Percentiles rank a stretch among this genome's conserved stretches.
These are phyloP conservation scores for Apophysomyces variabilis DNA, from an alignment of 371 early-diverging fungal species.

Conservation along the genomic window DNA sequence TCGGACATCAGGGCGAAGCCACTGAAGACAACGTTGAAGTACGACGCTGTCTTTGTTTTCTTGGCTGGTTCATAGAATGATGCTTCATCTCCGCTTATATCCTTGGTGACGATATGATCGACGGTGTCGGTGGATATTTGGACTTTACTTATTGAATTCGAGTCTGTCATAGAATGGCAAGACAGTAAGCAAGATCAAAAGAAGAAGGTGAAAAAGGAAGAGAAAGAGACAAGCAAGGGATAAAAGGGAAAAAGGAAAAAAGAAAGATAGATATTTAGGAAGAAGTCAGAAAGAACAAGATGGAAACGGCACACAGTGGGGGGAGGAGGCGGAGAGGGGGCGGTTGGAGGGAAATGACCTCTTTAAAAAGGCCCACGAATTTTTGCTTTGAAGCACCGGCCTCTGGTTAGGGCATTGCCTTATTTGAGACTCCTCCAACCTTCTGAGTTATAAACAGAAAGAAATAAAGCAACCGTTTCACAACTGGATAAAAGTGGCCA, in stretches of 20 bases:
- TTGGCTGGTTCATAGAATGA: slow-evolving; percentile 11
- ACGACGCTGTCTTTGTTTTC: slow-evolving; percentile 29
- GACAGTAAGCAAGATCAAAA: background rate
- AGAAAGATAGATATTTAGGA: background rate
- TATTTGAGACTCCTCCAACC: slow-evolving; percentile 10
- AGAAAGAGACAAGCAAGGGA: background rate
- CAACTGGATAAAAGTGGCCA: background rate
- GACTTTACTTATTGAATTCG: background rate
- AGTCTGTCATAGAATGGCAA: background rate
- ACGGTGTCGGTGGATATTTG: background rate
- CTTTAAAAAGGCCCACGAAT: background rate
- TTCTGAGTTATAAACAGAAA: slow-evolving; percentile 10
- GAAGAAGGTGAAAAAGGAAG: slow-evolving; percentile 2
- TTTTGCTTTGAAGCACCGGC: background rate
- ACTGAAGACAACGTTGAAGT: slow-evolving; percentile 46
- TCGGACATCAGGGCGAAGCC: slow-evolving; percentile 47
- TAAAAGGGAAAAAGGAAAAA: background rate
- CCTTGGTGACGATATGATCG: slow-evolving; percentile 7
- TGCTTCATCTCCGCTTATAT: slow-evolving; percentile 5
- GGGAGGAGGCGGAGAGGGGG: too few relatives aligned
- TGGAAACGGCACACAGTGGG: background rate
- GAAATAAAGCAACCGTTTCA: slow-evolving; percentile 6
- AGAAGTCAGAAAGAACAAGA: background rate
- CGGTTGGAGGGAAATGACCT: background rate
- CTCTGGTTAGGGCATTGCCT: background rate